These are phyloP conservation scores for Lodderomyces orthopsilosis DNA, from an alignment of 1,139 yeast genomes.

Conservation along the genomic window DNA sequence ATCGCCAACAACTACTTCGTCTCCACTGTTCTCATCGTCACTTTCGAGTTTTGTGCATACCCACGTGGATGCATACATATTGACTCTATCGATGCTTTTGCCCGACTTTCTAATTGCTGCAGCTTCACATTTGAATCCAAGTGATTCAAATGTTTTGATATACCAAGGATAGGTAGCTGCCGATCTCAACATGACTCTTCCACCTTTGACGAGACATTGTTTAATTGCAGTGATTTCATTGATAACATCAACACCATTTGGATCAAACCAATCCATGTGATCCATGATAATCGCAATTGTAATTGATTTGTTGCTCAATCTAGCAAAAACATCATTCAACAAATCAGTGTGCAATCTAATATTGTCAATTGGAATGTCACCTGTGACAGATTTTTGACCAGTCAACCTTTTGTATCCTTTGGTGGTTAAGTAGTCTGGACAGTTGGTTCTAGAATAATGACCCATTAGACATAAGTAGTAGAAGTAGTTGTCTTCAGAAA, in stretches of 20 bases:
- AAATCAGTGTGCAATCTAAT: conserved; percentile 80
- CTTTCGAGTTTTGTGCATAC: conserved; percentile 55
- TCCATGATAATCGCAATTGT: conserved; percentile 85
- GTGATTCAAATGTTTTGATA: conserved; percentile 59
- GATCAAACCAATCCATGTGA: conserved; percentile 89
- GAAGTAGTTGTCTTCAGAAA: conserved; percentile 74
- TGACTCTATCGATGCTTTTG: conserved; percentile 68
- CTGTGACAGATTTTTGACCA: conserved; percentile 19
- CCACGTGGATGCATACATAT: conserved; percentile 91
- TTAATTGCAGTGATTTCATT: conserved; percentile 65
- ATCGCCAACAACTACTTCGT: conserved; percentile 2
- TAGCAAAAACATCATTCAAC: conserved; percentile 68
- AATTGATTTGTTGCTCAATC: conserved; percentile 59
- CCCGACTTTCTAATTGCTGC: conserved; percentile 67
- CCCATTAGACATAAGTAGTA: conserved; percentile 70
- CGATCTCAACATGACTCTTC: conserved; percentile 74
- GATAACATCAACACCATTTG: conserved; percentile 59
- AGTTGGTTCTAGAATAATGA: conserved; percentile 56
- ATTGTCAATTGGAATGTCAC: conserved; percentile 51
- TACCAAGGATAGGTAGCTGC: conserved; percentile 80
- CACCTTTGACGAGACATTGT: conserved; percentile 62
- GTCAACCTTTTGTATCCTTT: conserved; percentile 54
- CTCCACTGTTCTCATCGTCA: conserved; percentile 25
- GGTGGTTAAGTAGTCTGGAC: conserved; percentile 72
- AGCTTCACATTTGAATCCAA: conserved; percentile 65